Evolutionary conservation across 306 rosid genomes (phyloP).

Genomic region (Cucurbita ficifolia): DNA sequence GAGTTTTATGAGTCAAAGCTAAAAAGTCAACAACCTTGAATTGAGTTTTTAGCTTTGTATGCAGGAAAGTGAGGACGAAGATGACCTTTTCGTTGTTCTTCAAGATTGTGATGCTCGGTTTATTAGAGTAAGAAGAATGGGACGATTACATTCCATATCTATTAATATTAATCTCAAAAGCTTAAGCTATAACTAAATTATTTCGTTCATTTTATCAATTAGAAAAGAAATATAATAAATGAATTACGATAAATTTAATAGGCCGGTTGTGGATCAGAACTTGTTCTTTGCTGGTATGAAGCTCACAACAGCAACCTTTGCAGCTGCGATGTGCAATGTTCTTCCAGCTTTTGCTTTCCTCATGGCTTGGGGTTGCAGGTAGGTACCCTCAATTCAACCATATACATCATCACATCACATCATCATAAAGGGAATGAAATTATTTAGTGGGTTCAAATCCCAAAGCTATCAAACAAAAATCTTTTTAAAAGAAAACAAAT

Average conservation of each 20-base stretch:
- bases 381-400: too few species aligned
- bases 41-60: neutral
- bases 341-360: constrained; percentile 21
- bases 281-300: constrained; percentile 13
- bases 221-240: too few species aligned
- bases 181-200: neutral
- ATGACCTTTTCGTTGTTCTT: constrained; percentile 23
- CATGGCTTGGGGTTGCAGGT: constrained; percentile 25
- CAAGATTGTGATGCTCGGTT: constrained; percentile 24
- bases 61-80: constrained; percentile 35
- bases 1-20: too few species aligned
- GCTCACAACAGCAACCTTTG: constrained; percentile 23
- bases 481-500: too few species aligned
- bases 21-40: neutral
- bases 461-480: too few species aligned
- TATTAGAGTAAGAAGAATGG: constrained; percentile 17
- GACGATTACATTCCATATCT: neutral
- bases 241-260: neutral
- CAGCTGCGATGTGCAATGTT: constrained; percentile 26
- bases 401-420: too few species aligned
- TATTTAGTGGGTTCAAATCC: too few species aligned
- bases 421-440: too few species aligned
- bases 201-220: neutral
- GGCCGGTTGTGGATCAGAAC: constrained; percentile 22
- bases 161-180: neutral